These are phyloP conservation scores for Rosellinia necatrix DNA, from an alignment of 2,329 filamentous ascomycete species.

Conservation along the genomic window DNA sequence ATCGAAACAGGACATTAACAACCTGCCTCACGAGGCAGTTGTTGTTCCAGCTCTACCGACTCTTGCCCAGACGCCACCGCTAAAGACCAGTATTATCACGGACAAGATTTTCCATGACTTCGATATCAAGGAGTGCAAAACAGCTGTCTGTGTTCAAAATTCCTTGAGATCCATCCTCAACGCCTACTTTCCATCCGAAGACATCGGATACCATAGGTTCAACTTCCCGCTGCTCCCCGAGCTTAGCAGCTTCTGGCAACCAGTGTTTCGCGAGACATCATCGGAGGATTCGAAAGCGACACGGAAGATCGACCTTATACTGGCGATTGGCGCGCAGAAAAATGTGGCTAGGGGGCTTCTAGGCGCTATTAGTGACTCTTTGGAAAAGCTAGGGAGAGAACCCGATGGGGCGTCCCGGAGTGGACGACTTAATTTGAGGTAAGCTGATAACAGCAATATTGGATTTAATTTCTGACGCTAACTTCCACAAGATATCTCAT, in stretches of 20 bases:
- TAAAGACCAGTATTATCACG: slow-evolving; percentile 19
- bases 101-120: slow-evolving; percentile 53
- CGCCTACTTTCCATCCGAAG: slow-evolving; percentile 54
- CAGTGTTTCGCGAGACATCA: slow-evolving; percentile 51
- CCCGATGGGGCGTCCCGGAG: slow-evolving; percentile 55
- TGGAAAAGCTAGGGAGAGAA: slow-evolving; percentile 61
- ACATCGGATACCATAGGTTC: slow-evolving; percentile 53
- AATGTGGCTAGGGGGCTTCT: slow-evolving; percentile 57
- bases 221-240: slow-evolving; percentile 54
- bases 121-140: slow-evolving; percentile 46
- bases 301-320: slow-evolving; percentile 59
- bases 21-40: slow-evolving; percentile 17
- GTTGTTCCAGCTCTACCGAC: slow-evolving; percentile 45
- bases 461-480: slow-evolving; percentile 3
- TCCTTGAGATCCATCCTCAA: slow-evolving; percentile 58
- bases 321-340: slow-evolving; percentile 63
- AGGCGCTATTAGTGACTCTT: slow-evolving; percentile 52
- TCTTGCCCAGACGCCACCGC: slow-evolving; percentile 48
- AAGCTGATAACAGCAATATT: slow-evolving; percentile 29
- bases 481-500: slow-evolving; percentile 57
- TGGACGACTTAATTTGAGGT: slow-evolving; percentile 64
- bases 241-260: slow-evolving; percentile 56
- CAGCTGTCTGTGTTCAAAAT: slow-evolving; percentile 61
- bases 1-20: slow-evolving; percentile 12
- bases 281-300: slow-evolving; percentile 39